These are phyloP conservation scores for Umbelopsis sp. DNA, from an alignment of 192 early-diverging fungal genomes.

Conservation along the genomic window DNA sequence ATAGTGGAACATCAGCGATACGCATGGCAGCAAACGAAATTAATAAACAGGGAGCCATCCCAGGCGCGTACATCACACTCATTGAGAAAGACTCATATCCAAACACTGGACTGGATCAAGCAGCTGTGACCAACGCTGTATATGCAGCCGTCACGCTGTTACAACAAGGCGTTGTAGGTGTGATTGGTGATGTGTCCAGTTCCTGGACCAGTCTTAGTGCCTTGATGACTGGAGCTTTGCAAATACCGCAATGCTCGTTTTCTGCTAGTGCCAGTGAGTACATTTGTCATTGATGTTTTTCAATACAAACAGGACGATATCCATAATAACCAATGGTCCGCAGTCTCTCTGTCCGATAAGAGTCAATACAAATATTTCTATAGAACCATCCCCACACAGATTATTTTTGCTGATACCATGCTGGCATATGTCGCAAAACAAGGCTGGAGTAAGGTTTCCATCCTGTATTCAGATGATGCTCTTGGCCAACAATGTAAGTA, in stretches of 20 bases:
- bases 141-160: slow-evolving; percentile 51
- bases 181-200: slow-evolving; percentile 55
- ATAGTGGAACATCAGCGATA: slow-evolving; percentile 53
- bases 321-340: background rate
- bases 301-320: too few species aligned
- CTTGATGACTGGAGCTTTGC: slow-evolving; percentile 46
- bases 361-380: slow-evolving; percentile 53
- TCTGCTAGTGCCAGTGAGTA: slow-evolving; percentile 52
- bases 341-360: slow-evolving; percentile 51
- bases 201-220: slow-evolving; percentile 51
- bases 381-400: slow-evolving; percentile 55
- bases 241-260: slow-evolving; percentile 57
- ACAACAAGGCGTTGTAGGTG: slow-evolving; percentile 54
- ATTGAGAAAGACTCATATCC: slow-evolving; percentile 56
- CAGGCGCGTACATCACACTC: slow-evolving; percentile 50
- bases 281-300: too few species aligned
- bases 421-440: slow-evolving; percentile 49
- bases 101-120: slow-evolving; percentile 40
- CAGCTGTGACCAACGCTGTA: slow-evolving; percentile 50
- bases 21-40: slow-evolving; percentile 53
- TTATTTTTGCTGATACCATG: slow-evolving; percentile 51
- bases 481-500: slow-evolving; percentile 52
- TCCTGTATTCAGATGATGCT: slow-evolving; percentile 50
- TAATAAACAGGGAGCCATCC: slow-evolving; percentile 46
- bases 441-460: slow-evolving; percentile 48